Evolutionary conservation across 2,329 filamentous ascomycete genomes (phyloP).

Genomic region (Trichoderma cornu-damae): DNA sequence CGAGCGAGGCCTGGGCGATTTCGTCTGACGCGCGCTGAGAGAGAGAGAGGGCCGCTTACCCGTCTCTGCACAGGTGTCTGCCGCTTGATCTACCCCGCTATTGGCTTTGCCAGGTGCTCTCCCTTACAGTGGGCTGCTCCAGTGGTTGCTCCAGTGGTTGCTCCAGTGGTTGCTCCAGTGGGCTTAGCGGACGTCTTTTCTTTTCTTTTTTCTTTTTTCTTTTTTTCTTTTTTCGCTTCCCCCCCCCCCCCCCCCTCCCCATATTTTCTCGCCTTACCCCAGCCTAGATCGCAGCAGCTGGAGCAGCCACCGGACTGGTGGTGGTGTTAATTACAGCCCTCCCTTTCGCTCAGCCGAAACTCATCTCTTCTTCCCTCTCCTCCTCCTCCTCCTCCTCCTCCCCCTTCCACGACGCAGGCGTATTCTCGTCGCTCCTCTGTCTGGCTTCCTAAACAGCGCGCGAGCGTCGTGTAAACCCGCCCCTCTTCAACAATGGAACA

Average conservation of each 20-base stretch:
- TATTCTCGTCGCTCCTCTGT: not conserved
- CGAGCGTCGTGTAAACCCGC: constrained; percentile 16
- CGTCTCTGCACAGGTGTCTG: not conserved
- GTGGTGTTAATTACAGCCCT: constrained; percentile 14
- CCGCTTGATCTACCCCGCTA: constrained; percentile 11
- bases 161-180: not conserved
- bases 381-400: not conserved
- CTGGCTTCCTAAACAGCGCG: not conserved
- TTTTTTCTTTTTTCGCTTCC: no score
- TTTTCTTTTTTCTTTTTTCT: no score
- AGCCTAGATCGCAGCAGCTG: constrained; percentile 17
- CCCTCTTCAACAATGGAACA: constrained; percentile 70
- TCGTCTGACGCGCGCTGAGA: no score
- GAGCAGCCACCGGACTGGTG: constrained; percentile 5
- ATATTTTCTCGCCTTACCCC: constrained; percentile 15
- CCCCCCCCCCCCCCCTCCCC: not conserved
- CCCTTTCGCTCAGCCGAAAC: constrained; percentile 2
- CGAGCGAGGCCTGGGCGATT: no score
- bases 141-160: not conserved
- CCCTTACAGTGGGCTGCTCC: constrained; percentile 2
- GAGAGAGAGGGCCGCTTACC: not conserved
- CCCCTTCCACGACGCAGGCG: not conserved
- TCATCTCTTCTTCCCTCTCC: not conserved
- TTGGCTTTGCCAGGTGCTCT: constrained; percentile 11
- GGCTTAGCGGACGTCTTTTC: constrained; percentile 9